phyloP scores from a whole-genome alignment of 352 stramenopile genomes.

The Phytophthora ohioensis region DNA sequence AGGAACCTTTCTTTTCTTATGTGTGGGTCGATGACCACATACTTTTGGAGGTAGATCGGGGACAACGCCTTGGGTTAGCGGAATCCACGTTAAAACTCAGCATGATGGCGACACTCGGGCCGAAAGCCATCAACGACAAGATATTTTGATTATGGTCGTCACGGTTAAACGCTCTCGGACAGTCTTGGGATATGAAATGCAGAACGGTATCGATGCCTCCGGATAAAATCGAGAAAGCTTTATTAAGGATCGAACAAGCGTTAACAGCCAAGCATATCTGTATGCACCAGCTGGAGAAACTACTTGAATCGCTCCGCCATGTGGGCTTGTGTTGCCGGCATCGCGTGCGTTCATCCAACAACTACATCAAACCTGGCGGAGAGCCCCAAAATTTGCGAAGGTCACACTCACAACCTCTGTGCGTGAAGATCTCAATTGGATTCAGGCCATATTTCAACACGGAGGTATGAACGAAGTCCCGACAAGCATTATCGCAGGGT shows the following conservation, averaged over 20 bases:
- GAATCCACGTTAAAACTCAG: constrained; percentile 10
- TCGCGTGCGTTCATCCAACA: constrained; percentile 25
- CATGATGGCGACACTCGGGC: constrained; percentile 15
- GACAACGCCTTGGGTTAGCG: constrained; percentile 2
- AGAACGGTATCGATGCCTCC: constrained; percentile 19
- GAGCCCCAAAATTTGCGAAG: not conserved
- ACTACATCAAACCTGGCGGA: constrained; percentile 6
- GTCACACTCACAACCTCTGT: not conserved
- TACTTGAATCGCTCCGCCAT: constrained; percentile 38
- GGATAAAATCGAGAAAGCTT: constrained; percentile 28
- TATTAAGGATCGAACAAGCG: not conserved
- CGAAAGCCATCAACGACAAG: constrained; percentile 36
- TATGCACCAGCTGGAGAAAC: constrained; percentile 13
- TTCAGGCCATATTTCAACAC: constrained; percentile 7
- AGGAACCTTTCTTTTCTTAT: constrained; percentile 28
- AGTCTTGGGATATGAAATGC: constrained; percentile 10
- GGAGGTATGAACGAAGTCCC: not conserved
- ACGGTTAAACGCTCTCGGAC: constrained; percentile 14
- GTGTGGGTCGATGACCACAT: constrained; percentile 46
- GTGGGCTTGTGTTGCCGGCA: constrained; percentile 27
- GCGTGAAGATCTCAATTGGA: not conserved
- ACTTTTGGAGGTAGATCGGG: constrained; percentile 19
- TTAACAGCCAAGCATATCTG: not conserved
- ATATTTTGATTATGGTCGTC: constrained; percentile 29
- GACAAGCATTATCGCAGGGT: constrained; percentile 8